Evolutionary conservation across 2,329 filamentous ascomycete genomes (phyloP).

Genomic region (Claviceps cyperi): DNA sequence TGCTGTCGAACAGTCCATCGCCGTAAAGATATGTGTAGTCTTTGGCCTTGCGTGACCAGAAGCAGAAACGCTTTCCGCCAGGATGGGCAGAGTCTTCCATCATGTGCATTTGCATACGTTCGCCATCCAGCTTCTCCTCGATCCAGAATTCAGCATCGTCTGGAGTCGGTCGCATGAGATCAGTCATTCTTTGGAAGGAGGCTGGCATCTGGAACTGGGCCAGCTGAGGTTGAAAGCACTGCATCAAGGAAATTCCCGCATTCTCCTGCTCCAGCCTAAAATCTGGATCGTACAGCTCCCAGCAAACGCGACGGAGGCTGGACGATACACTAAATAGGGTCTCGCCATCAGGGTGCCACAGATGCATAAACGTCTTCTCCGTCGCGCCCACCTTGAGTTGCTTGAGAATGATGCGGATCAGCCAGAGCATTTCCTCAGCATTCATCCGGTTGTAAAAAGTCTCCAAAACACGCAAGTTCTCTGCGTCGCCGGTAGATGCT

Average conservation of each 20-base stretch:
- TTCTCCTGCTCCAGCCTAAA: conserved; percentile 62
- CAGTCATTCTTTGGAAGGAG: conserved; percentile 63
- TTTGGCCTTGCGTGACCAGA: conserved; percentile 93
- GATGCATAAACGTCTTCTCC: conserved; percentile 73
- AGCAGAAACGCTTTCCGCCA: conserved; percentile 62
- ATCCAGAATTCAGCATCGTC: conserved; percentile 81
- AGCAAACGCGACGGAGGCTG: conserved; percentile 79
- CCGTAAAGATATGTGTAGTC: conserved; percentile 95
- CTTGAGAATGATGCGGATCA: conserved; percentile 82
- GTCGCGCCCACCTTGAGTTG: conserved; percentile 63
- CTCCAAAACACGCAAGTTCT: conserved; percentile 68
- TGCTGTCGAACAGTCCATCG: conserved; percentile 55
- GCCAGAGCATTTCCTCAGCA: conserved; percentile 82
- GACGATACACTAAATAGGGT: conserved; percentile 80
- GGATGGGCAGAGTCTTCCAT: conserved; percentile 49
- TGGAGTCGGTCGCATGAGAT: conserved; percentile 47
- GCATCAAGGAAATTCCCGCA: conserved; percentile 67
- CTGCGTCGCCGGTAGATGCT: conserved; percentile 60
- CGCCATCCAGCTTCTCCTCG: conserved; percentile 93
- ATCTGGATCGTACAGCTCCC: conserved; percentile 69
- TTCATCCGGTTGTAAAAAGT: conserved; percentile 87
- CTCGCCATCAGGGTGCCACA: conserved; percentile 70
- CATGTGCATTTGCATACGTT: conserved; percentile 96
- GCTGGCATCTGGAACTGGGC: conserved; percentile 81
- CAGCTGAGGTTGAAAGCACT: conserved; percentile 91